These are phyloP conservation scores for Trichoderma asperelloides DNA, from an alignment of 495 filamentous ascomycete genomes.

Conservation along the genomic window DNA sequence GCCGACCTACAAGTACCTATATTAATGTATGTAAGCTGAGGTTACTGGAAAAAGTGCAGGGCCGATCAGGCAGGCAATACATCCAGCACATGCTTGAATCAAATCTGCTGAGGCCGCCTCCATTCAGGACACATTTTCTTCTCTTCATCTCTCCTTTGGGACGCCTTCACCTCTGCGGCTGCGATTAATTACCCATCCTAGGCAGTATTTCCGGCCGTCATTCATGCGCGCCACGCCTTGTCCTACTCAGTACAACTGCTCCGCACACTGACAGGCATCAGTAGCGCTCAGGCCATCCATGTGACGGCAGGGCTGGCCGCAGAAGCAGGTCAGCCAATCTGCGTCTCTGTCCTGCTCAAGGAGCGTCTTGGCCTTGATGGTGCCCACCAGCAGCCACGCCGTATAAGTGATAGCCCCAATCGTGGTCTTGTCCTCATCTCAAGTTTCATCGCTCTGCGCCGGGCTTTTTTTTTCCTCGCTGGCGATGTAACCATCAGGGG, in stretches of 20 bases:
- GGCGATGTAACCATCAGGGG: constrained; percentile 8
- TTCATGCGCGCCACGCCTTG: not conserved
- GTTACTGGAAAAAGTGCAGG: too few relatives aligned
- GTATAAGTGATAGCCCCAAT: not conserved
- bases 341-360: not conserved
- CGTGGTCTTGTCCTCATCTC: not conserved
- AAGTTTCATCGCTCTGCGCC: constrained; percentile 3
- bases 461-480: not conserved
- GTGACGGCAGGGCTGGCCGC: not conserved
- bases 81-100: not conserved
- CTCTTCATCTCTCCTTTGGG: not conserved
- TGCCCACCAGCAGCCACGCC: not conserved
- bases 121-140: constrained; percentile 1
- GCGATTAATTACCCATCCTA: not conserved
- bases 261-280: not conserved
- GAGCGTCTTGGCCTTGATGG: not conserved
- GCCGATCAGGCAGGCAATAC: too few relatives aligned
- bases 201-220: not conserved
- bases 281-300: not conserved
- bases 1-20: too few relatives aligned
- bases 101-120: not conserved
- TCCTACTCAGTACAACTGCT: not conserved
- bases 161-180: not conserved
- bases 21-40: too few relatives aligned
- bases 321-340: not conserved